These are phyloP conservation scores for Vickermania spadyakhi DNA, from an alignment of 208 protist species.

Conservation along the genomic window DNA sequence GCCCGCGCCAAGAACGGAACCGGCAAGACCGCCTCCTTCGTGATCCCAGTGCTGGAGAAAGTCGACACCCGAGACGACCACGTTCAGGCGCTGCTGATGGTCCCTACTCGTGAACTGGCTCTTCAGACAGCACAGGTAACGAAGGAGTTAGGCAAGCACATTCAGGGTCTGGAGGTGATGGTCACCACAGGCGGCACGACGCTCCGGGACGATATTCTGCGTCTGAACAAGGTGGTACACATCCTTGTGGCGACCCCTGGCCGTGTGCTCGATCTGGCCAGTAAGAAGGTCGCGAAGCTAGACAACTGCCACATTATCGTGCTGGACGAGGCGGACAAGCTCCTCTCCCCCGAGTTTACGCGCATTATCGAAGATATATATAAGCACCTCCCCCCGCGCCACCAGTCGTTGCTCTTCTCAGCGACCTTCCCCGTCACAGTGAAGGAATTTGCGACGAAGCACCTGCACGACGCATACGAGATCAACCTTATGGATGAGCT, in stretches of 20 bases:
- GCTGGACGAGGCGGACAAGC: conserved; percentile 99
- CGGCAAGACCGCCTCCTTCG: conserved; percentile 99
- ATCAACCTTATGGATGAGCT: conserved; percentile 99
- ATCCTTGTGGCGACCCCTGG: conserved; percentile 99
- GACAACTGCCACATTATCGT: conserved; percentile 91
- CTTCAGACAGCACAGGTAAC: conserved; percentile 98
- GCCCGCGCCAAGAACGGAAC: conserved; percentile 99
- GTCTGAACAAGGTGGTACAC: conserved; percentile 95
- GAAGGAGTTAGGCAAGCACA: conserved; percentile 97
- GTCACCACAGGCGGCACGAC: conserved; percentile 97
- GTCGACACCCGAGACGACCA: conserved; percentile 85
- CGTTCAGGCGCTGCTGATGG: conserved; percentile 98
- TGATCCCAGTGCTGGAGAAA: conserved; percentile 98
- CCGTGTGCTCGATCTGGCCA: conserved; percentile 96
- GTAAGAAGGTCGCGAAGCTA: conserved; percentile 93
- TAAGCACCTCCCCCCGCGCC: conserved; percentile 68
- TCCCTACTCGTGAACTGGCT: conserved; percentile 98
- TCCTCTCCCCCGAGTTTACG: conserved; percentile 96
- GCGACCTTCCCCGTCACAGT: conserved; percentile 98
- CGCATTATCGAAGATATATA: conserved; percentile 94
- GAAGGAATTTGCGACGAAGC: conserved; percentile 91
- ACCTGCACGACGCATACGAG: conserved; percentile 94
- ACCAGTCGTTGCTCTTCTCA: conserved; percentile 98
- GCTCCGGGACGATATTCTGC: conserved; percentile 98
- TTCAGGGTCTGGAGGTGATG: conserved; percentile 93